These are phyloP conservation scores for Dothidotthia symphoricarpi DNA, from an alignment of 2,329 filamentous ascomycete species.

Conservation along the genomic window DNA sequence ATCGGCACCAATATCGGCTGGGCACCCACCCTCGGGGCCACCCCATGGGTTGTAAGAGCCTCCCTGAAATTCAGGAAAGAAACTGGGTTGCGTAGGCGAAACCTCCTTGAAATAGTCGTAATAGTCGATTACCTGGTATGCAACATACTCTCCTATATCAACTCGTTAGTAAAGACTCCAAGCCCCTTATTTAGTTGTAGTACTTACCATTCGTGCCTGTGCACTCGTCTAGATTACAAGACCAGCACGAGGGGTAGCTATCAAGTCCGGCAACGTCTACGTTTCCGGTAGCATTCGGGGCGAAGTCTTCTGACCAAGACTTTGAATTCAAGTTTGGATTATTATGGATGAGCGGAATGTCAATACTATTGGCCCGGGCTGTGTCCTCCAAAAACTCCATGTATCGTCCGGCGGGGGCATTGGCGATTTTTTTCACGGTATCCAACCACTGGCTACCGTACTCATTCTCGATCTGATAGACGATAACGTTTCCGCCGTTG, in stretches of 20 bases:
- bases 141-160: conserved; percentile 43
- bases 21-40: conserved; percentile 57
- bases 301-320: conserved; percentile 62
- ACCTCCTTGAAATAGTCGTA: conserved; percentile 49
- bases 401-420: conserved; percentile 53
- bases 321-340: conserved; percentile 59
- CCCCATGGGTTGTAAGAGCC: conserved; percentile 63
- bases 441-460: conserved; percentile 45
- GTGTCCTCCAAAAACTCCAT: conserved; percentile 58
- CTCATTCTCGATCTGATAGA: conserved; percentile 61
- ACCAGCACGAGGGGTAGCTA: conserved; percentile 59
- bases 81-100: conserved; percentile 50
- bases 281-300: conserved; percentile 52
- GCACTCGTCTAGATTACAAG: conserved; percentile 61
- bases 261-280: conserved; percentile 56
- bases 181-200: background rate
- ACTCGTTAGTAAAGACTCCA: background rate
- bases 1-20: conserved; percentile 55
- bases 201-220: conserved; percentile 57
- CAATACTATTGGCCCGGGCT: conserved; percentile 57
- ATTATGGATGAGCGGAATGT: conserved; percentile 59
- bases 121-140: conserved; percentile 53
- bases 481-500: conserved; percentile 56
- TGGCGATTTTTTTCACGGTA: conserved; percentile 45
- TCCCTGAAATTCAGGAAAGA: conserved; percentile 61